A percentile compares a stretch with the other conserved stretches of the same genome.
phyloP scores from a whole-genome alignment of 2,329 filamentous ascomycete species.

The Cordyceps cateniannulata region DNA sequence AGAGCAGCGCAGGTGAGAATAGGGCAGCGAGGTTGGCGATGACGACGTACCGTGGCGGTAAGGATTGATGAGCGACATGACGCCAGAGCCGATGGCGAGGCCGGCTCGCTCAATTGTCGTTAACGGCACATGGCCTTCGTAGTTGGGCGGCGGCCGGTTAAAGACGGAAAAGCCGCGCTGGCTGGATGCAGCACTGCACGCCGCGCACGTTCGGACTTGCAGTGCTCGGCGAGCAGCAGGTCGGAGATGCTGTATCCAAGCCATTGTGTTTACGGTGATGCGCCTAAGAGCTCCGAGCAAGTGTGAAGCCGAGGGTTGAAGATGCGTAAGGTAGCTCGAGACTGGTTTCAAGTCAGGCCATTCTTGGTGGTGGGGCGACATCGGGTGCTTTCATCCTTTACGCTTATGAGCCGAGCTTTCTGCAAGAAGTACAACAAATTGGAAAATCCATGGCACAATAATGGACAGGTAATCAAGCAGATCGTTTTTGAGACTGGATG shows the following conservation, averaged over 20 bases:
- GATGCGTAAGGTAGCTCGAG: background rate
- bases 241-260: background rate
- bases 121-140: constrained; percentile 87
- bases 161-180: constrained; percentile 64
- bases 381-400: background rate
- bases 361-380: background rate
- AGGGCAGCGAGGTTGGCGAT: background rate
- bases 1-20: background rate
- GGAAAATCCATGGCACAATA: no score
- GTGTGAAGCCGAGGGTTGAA: background rate
- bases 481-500: no score
- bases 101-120: constrained; percentile 69
- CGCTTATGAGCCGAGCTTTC: background rate
- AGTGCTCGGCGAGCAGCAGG: constrained; percentile 5
- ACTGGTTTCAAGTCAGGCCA: background rate
- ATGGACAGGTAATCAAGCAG: no score
- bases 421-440: no score
- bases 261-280: background rate
- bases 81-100: constrained; percentile 59
- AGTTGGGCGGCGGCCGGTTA: constrained; percentile 78
- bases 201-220: constrained; percentile 18
- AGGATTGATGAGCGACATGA: constrained; percentile 64
- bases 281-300: background rate
- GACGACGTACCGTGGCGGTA: constrained; percentile 60
- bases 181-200: constrained; percentile 19